phyloP scores from a whole-genome alignment of 164 flowering plant species.

The Echeveria elegans region DNA sequence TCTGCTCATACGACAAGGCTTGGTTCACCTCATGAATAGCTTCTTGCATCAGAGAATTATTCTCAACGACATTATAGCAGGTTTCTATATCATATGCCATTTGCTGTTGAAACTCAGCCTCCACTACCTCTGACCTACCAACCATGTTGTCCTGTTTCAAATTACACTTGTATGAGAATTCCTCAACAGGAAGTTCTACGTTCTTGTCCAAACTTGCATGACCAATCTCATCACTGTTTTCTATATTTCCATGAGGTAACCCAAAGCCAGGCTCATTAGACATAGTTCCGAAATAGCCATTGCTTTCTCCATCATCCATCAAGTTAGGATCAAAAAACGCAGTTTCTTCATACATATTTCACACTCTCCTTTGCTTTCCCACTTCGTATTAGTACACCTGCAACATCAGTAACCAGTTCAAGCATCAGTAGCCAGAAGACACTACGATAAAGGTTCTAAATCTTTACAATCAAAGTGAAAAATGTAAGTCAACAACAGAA shows the following conservation, averaged over 20 bases:
- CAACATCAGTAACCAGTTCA: background rate
- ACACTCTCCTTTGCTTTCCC: background rate
- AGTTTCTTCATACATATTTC: constrained; percentile 1
- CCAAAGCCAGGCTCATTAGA: background rate
- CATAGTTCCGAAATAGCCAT: constrained; percentile 11
- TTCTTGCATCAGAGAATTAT: constrained; percentile 22
- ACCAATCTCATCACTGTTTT: constrained; percentile 10
- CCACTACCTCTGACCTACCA: constrained; percentile 14
- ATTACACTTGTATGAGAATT: constrained; percentile 18
- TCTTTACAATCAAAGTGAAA: background rate
- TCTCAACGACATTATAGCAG: constrained; percentile 11
- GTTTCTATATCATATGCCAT: constrained; percentile 19
- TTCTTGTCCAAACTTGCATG: constrained; percentile 22
- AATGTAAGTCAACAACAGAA: background rate
- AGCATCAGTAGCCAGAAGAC: too few relatives aligned
- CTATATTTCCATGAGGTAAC: constrained; percentile 10
- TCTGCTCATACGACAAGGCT: constrained; percentile 14
- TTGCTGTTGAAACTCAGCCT: constrained; percentile 23
- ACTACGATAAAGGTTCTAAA: too few relatives aligned
- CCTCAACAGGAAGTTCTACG: constrained; percentile 24
- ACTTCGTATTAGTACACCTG: background rate
- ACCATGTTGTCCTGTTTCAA: background rate
- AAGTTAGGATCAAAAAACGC: constrained; percentile 34
- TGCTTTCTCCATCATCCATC: constrained; percentile 14
- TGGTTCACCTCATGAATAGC: constrained; percentile 20